Evolutionary conservation across 305 asterid species (phyloP).

Genomic region (Fraxinus albicans): DNA sequence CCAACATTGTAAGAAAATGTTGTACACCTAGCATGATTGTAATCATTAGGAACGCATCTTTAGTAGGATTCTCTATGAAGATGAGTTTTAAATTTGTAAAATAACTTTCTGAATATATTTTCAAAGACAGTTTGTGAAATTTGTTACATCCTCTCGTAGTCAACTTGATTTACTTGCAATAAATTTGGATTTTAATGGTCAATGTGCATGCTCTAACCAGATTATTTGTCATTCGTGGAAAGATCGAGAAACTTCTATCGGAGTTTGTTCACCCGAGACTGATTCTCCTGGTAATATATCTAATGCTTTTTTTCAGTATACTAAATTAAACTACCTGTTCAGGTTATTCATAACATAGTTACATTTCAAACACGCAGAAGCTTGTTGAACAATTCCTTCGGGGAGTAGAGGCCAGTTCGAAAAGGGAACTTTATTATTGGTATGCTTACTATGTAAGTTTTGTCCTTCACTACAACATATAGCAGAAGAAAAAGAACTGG

Average conservation of each 20-base stretch:
- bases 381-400: conserved; percentile 66
- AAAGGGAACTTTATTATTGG: conserved; percentile 82
- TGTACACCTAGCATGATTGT: too few species aligned
- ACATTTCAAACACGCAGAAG: conserved; percentile 44
- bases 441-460: conserved; percentile 82
- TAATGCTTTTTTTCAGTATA: background rate
- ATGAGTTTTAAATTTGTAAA: background rate
- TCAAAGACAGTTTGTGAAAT: background rate
- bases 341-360: background rate
- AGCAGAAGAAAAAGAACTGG: background rate
- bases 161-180: background rate
- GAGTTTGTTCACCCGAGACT: conserved; percentile 74
- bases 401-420: conserved; percentile 45
- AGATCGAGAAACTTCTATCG: conserved; percentile 59
- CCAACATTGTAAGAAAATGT: too few species aligned
- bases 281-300: conserved; percentile 66
- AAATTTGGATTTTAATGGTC: background rate
- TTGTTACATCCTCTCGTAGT: background rate
- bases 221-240: conserved; percentile 55
- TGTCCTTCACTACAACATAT: background rate
- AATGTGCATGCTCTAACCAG: conserved; percentile 35
- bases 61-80: background rate
- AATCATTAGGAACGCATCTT: background rate
- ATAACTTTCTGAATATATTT: background rate
- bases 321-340: background rate